phyloP scores from a whole-genome alignment of 2,329 filamentous ascomycete genomes.

The Blastomyces parvus region DNA sequence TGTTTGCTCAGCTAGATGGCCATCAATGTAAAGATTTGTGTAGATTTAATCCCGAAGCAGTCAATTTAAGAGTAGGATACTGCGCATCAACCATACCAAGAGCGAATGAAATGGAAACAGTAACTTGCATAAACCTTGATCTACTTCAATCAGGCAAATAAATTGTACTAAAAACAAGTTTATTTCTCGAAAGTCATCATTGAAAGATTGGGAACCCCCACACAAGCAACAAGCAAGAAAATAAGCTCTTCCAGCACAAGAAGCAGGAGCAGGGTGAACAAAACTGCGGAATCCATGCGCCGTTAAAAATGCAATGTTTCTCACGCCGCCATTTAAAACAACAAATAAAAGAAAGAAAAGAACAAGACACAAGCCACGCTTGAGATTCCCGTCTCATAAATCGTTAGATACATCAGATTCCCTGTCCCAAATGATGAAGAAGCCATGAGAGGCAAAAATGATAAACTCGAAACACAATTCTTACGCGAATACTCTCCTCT shows the following conservation, averaged over 20 bases:
- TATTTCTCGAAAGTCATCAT: neutral
- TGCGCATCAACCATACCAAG: neutral
- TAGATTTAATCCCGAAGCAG: neutral
- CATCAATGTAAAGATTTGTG: neutral
- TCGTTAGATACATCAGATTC: neutral
- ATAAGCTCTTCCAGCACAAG: neutral
- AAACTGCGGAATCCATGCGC: neutral
- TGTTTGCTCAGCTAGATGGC: neutral
- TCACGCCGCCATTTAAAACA: neutral
- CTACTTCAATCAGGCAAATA: neutral
- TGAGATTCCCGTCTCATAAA: neutral
- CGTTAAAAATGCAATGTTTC: neutral
- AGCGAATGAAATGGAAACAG: neutral
- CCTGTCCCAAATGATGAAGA: neutral
- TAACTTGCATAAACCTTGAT: neutral
- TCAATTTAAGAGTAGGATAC: neutral
- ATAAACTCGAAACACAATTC: neutral
- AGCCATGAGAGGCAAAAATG: too few species aligned
- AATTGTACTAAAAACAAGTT: neutral
- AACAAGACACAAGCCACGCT: neutral
- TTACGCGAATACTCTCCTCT: slow-evolving; percentile 25
- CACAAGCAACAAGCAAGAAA: neutral
- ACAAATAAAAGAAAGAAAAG: neutral
- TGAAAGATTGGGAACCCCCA: too few species aligned
- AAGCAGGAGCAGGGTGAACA: neutral